Evolutionary conservation across 352 stramenopile species (phyloP), one percentile per base, ranked within the genome.

Genomic region (Phytophthora pluvialis): DNA sequence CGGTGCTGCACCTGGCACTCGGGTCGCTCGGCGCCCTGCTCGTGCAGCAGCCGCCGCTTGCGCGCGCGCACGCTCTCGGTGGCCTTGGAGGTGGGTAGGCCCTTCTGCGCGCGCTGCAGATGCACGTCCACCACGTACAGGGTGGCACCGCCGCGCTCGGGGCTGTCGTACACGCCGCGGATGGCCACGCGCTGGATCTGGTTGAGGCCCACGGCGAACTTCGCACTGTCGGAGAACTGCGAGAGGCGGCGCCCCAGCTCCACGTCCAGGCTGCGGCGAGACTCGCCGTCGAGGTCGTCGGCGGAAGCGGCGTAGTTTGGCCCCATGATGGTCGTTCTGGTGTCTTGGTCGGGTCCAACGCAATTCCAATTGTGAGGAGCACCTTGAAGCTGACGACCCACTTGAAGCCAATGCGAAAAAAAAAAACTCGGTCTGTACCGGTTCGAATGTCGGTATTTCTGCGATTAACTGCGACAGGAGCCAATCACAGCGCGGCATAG

Each of bases 111-210:
- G 16, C 28, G 40, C 16, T 80, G 67, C 25, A 88, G 18, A 48
- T 75, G 75, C 8, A 91, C 59, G 39, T 86, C 67, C 29, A 91
- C 38, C 35, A 83, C 74, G 64, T 87, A 91, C 32, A 89, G 50
- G 9, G 72, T 80, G 32, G 70, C 71, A 47, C 74, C 71, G 56
- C 81, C 81, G 10, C 71, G 43, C 8, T 66, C 61, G 44, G 58
- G 58, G 25, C 75, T 73, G 21, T 80, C 67, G 65, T 70, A 79
- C 28, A 72, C 62, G n/a, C 48, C 52, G 31, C 43, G 44, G 36
- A 91, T 74, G 28, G 76, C 70, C 16, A 91, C 67, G 35, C 66
- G 74, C 39, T 84, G 70, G 53, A 89, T 77, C 58, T 89, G 80
- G 64, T 91, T 89, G 56, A 91, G 72, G 26, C 68, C 52, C 51